These are phyloP conservation scores for Phenoliferia sp. DNA, from an alignment of 1,284 basidiomycete genomes.

Conservation along the genomic window DNA sequence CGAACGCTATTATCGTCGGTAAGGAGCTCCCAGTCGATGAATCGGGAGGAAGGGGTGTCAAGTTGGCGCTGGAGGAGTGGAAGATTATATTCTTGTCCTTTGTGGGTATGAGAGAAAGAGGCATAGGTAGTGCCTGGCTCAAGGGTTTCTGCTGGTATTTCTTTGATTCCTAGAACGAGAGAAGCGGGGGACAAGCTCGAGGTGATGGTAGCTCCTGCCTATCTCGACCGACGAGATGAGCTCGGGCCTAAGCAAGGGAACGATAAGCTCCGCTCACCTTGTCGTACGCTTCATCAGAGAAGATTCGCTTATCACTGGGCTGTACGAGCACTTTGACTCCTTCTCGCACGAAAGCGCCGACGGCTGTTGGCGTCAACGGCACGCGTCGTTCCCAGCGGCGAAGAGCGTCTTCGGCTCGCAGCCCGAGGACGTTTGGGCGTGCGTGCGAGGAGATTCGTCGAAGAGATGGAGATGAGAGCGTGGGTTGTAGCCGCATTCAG, in stretches of 20 bases:
- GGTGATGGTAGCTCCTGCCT: constrained; percentile 71
- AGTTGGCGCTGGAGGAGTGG: constrained; percentile 64
- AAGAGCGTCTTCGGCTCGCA: constrained; percentile 69
- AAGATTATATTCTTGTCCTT: constrained; percentile 78
- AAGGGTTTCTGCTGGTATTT: constrained; percentile 65
- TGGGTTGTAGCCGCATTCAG: too few relatives aligned
- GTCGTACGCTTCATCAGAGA: constrained; percentile 58
- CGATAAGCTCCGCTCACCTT: constrained; percentile 51
- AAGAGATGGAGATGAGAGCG: neutral
- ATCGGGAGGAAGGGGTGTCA: constrained; percentile 46
- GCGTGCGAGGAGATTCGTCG: neutral
- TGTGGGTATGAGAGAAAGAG: constrained; percentile 87
- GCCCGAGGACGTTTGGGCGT: constrained; percentile 44
- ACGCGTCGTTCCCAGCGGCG: constrained; percentile 83
- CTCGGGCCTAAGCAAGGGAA: neutral
- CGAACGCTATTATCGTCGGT: constrained; percentile 55
- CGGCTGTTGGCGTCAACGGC: constrained; percentile 70
- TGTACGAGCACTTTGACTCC: constrained; percentile 66
- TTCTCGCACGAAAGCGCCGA: constrained; percentile 54
- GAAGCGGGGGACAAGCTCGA: constrained; percentile 52
- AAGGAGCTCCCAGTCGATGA: constrained; percentile 82
- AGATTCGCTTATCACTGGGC: constrained; percentile 68
- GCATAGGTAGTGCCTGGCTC: constrained; percentile 54
- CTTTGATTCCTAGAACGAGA: constrained; percentile 80
- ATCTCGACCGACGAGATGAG: neutral